A percentile compares a stretch with the other conserved stretches of the same genome.
Evolutionary conservation across 2,329 filamentous ascomycete genomes (phyloP).

Genomic region (Cytospora piceicola): DNA sequence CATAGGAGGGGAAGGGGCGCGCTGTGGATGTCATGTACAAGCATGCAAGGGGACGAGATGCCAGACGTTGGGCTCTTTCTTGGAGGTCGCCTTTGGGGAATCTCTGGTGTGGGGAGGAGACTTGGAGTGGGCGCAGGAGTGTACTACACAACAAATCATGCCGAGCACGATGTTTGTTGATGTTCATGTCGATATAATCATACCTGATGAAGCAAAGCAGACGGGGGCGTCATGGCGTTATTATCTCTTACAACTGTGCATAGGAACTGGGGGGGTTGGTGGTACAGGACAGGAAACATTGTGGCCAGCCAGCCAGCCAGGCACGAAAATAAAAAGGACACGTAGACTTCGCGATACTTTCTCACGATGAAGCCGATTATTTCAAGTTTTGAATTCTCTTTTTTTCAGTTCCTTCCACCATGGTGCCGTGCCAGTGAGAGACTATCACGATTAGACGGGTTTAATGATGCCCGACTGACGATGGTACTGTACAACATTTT

Average conservation of each 20-base stretch:
- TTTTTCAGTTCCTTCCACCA: not conserved
- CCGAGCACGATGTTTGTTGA: not conserved
- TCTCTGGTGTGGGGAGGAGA: not conserved
- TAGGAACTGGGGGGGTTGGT: constrained; percentile 13
- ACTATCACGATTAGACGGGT: constrained; percentile 8
- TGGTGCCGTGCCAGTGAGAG: not conserved
- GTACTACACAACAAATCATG: not conserved
- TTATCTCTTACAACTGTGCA: constrained; percentile 20
- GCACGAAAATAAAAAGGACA: constrained; percentile 5
- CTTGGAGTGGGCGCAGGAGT: not conserved
- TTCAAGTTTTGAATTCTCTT: not conserved
- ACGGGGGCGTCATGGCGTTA: constrained; percentile 30
- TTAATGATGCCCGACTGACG: constrained; percentile 9
- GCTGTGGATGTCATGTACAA: not conserved
- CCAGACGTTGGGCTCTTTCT: not conserved
- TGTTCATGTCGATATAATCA: constrained; percentile 23
- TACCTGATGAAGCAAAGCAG: constrained; percentile 21
- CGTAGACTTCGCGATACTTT: constrained; percentile 11
- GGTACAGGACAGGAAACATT: constrained; percentile 12
- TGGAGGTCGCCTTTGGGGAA: not conserved
- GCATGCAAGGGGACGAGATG: not conserved
- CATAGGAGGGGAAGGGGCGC: constrained; percentile 39
- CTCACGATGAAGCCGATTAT: not conserved
- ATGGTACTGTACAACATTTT: constrained; percentile 15
- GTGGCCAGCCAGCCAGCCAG: constrained; percentile 3